Evolutionary conservation across 192 early-diverging fungal genomes (phyloP).

Genomic region (Paraglomus occultum): DNA sequence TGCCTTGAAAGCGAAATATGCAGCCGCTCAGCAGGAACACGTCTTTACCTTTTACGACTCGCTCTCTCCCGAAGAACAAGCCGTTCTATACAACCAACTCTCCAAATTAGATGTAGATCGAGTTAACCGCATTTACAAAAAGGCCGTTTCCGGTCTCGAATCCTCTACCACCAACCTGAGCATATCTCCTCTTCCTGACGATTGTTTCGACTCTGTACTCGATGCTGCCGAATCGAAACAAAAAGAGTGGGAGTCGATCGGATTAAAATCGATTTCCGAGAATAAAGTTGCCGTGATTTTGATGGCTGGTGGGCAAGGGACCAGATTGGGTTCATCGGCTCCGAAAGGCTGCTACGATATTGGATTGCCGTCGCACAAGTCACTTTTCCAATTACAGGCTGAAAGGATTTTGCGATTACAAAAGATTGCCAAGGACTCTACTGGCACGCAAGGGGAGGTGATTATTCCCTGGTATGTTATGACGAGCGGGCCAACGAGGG

Average conservation of each 20-base stretch:
- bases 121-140: slow-evolving; percentile 79
- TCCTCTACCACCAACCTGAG: slow-evolving; percentile 33
- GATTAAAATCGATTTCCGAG: slow-evolving; percentile 75
- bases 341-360: slow-evolving; percentile 98
- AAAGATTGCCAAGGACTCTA: slow-evolving; percentile 47
- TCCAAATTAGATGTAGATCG: slow-evolving; percentile 71
- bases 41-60: slow-evolving; percentile 80
- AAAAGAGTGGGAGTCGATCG: slow-evolving; percentile 67
- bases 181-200: slow-evolving; percentile 75
- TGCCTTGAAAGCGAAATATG: slow-evolving; percentile 60
- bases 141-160: slow-evolving; percentile 58
- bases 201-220: slow-evolving; percentile 64
- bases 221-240: slow-evolving; percentile 52
- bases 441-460: slow-evolving; percentile 44
- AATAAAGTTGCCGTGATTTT: slow-evolving; percentile 94
- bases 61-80: slow-evolving; percentile 58
- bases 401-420: slow-evolving; percentile 89
- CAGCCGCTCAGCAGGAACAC: slow-evolving; percentile 79
- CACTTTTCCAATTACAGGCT: slow-evolving; percentile 92
- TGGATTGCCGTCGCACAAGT: slow-evolving; percentile 80
- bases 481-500: slow-evolving; percentile 92
- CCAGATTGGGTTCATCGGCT: slow-evolving; percentile 73
- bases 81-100: slow-evolving; percentile 64
- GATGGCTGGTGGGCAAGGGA: slow-evolving; percentile 89
- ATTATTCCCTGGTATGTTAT: slow-evolving; percentile 98